A percentile compares a stretch with the other conserved stretches of the same genome.
phyloP scores from a whole-genome alignment of 2,329 filamentous ascomycete species.

The Alternaria panax region DNA sequence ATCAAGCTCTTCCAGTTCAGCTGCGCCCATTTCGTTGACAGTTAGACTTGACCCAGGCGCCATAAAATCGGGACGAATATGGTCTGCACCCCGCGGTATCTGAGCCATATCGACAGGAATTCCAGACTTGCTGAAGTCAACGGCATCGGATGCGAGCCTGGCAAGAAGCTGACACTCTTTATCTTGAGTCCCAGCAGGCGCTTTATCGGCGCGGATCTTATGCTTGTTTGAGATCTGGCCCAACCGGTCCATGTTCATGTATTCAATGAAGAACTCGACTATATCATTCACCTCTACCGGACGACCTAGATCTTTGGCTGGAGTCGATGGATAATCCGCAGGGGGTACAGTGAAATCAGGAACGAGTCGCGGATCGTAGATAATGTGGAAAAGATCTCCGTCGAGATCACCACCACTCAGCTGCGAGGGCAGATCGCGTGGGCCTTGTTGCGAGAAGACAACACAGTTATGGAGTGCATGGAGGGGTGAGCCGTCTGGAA shows the following conservation, averaged over 20 bases:
- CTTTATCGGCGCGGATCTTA: constrained; percentile 52
- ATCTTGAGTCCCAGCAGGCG: constrained; percentile 36
- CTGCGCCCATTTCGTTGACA: constrained; percentile 44
- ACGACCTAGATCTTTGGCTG: constrained; percentile 66
- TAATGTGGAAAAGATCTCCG: constrained; percentile 81
- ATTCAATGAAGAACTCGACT: constrained; percentile 76
- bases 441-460: constrained; percentile 75
- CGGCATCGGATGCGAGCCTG: constrained; percentile 46
- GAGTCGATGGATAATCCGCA: constrained; percentile 72
- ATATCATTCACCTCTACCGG: constrained; percentile 71
- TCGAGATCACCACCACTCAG: constrained; percentile 84
- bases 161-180: constrained; percentile 49
- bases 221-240: constrained; percentile 54
- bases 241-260: constrained; percentile 54
- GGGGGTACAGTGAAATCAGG: constrained; percentile 59
- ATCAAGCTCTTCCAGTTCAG: constrained; percentile 33
- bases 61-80: constrained; percentile 62
- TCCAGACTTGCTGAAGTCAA: constrained; percentile 44
- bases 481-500: constrained; percentile 68
- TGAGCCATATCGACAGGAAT: constrained; percentile 20
- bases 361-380: constrained; percentile 69
- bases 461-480: constrained; percentile 73
- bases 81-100: constrained; percentile 27
- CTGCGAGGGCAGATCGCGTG: constrained; percentile 77
- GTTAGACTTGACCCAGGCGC: constrained; percentile 52